Evolutionary conservation across 768 basidiomycete genomes (phyloP), one percentile per base, ranked within the genome.

Genomic region (Serpula lacrymans): DNA sequence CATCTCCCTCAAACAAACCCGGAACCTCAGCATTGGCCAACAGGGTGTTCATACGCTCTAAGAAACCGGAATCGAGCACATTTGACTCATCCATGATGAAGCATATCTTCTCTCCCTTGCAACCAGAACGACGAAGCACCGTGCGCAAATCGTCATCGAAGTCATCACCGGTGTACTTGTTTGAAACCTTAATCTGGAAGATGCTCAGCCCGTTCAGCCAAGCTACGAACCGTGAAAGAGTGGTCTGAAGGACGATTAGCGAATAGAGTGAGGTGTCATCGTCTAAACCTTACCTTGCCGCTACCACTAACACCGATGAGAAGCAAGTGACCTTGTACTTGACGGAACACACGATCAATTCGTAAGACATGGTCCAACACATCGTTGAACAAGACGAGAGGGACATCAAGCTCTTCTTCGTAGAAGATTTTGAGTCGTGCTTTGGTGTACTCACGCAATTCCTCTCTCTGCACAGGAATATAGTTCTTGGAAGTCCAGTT

Each of bases 11-110:
- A 59, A 99, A 99, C n/a, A 99, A 75, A 63, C 96, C 96, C 0
- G 96, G 96, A n/a, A 99, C 94, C 62, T 99, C 96, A n/a, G 96
- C 96, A 54, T 99, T 99, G 28, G 96, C 96, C 12, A 99, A 77
- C 11, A 99, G 78, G 0, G 96, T 99, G 62, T 99, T 99, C 95
- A 99, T 98, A n/a, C 96, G 82, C 60, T 99, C 96, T 49, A 99
- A 68, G 76, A 99, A 99, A 33, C 96, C 96, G 10, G 96, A 95
- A 60, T 99, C 96, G 23, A 98, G 84, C 10, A 98, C 96, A 54
- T 99, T 98, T 3, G 96, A 98, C 62, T 99, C 96, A 62, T 99
- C 96, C 96, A 99, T 97, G 69, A 99, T 98, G 74, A 99, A 99
- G 61, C 93, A 97, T 35, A 99, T 86, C 68, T 98, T 98, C 66